Conservation (phyloP, 2,329 filamentous ascomycete genomes). For the Fusarium sp. region DNA sequence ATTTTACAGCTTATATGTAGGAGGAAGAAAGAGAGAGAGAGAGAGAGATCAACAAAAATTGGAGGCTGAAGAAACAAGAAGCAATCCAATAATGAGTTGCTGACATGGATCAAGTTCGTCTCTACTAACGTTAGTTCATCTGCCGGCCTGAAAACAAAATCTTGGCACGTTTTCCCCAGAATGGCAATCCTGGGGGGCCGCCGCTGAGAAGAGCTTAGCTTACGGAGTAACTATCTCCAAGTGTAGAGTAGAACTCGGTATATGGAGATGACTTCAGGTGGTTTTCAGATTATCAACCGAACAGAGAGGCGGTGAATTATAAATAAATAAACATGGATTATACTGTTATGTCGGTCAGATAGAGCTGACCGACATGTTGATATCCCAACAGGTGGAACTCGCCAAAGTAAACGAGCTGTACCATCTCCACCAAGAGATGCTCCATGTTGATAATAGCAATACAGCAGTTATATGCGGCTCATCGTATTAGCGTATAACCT, state of each 20-base stretch:
- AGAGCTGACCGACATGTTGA: slow-evolving; percentile 3
- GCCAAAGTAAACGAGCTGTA: slow-evolving; percentile 10
- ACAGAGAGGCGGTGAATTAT: background rate
- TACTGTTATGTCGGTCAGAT: background rate
- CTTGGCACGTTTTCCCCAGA: slow-evolving; percentile 40
- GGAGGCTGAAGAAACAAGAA: slow-evolving; percentile 32
- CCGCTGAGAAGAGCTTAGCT: slow-evolving; percentile 3
- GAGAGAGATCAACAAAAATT: slow-evolving; percentile 16
- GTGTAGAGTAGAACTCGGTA: background rate
- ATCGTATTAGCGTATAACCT: background rate
- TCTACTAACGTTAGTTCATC: background rate
- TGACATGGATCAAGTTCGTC: slow-evolving; percentile 7
- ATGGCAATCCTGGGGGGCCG: slow-evolving; percentile 12
- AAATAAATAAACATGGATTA: background rate
- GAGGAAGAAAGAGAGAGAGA: slow-evolving; percentile 2
- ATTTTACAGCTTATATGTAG: background rate
- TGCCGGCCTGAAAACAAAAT: background rate
- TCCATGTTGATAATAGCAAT: too few relatives aligned
- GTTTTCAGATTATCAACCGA: background rate
- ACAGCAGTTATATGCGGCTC: too few relatives aligned
- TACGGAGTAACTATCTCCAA: background rate
- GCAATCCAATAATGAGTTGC: slow-evolving; percentile 5
- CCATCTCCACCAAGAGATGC: slow-evolving; percentile 14
- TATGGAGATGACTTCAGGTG: background rate
- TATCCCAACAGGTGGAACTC: slow-evolving; percentile 15